Base-by-base conservation (phyloP, 164 flowering plant genomes). In the grape (Vitis vinifera) region DNA sequence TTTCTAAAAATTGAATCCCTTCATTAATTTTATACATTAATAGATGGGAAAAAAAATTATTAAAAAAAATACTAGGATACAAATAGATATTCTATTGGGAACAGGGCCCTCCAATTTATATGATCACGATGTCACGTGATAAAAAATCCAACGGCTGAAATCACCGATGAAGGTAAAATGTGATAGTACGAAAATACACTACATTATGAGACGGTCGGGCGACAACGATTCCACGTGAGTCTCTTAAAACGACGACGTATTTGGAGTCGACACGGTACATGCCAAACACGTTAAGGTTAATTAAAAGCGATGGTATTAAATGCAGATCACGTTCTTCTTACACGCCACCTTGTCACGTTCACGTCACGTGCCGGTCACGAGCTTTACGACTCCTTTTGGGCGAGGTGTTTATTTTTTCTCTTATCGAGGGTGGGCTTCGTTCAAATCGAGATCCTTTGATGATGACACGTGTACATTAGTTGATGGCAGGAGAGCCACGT, bases 311-410 rank as follows among this genome's bases (percentile, higher is more conserved):
- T 0, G 15, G 8, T 62, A 16, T 19, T 66, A 52, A 66, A 66
- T 66, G 69, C 47, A n/a, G 51, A 53, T 66, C 69, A 66, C 69
- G 69, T 66, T 66, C 50, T 37, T n/a, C 61, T 66, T 17, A 2
- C 51, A 12, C 17, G 50, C 15, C 17, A 4, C 47, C 58, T 27
- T 13, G n/a, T 15, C 27, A 66, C 50, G 63, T 60, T 60, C 9
- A 2, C n/a, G 61, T 64, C 69, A 66, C 69, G 69, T 66, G 69
- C 58, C 16, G 27, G 1, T 66, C 69, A 66, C 69, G 69, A 66
- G 69, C 69, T n/a, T 37, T 14, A 61, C 44, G 48, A 17, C 48
- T 9, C 2, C 14, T 60, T 31, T 3, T 37, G 44, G 44, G 44
- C 6, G 44, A 37, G 44, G 44, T 37, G 44, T 37, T 37, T 37